A percentile compares a stretch with the other conserved stretches of the same genome.
These are phyloP conservation scores for Lachancea cidri DNA, from an alignment of 805 yeast species.

Conservation along the genomic window DNA sequence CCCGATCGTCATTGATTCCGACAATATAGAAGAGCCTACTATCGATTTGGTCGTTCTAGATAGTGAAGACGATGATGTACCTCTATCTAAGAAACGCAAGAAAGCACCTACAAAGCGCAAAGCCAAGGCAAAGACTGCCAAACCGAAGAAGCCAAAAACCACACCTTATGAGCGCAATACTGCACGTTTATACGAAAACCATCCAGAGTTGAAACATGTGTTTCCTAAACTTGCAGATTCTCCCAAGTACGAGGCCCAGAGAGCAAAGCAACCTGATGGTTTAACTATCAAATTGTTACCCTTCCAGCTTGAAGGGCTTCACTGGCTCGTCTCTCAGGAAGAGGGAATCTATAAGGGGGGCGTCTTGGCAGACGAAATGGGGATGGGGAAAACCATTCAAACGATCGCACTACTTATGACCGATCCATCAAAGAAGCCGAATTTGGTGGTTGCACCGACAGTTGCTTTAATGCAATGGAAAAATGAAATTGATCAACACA, in stretches of 20 bases:
- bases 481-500: constrained; percentile 82
- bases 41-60: constrained; percentile 16
- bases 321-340: constrained; percentile 86
- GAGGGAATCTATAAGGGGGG: constrained; percentile 79
- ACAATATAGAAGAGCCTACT: constrained; percentile 11
- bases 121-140: constrained; percentile 18
- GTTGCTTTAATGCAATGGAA: constrained; percentile 99
- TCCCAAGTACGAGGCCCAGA: constrained; percentile 43
- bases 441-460: constrained; percentile 92
- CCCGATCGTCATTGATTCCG: constrained; percentile 8
- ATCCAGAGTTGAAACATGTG: constrained; percentile 71
- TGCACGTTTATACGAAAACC: constrained; percentile 59
- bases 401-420: constrained; percentile 82
- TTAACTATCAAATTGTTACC: constrained; percentile 74
- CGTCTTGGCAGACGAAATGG: constrained; percentile 97
- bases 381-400: constrained; percentile 98
- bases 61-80: constrained; percentile 17
- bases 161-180: constrained; percentile 71
- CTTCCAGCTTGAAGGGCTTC: constrained; percentile 88
- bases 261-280: constrained; percentile 72
- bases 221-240: constrained; percentile 57
- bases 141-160: constrained; percentile 44
- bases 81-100: constrained; percentile 20
- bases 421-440: constrained; percentile 64
- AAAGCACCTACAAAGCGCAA: constrained; percentile 14